phyloP scores from a whole-genome alignment of 2,329 filamentous ascomycete genomes.

The Paraphoma sp. region DNA sequence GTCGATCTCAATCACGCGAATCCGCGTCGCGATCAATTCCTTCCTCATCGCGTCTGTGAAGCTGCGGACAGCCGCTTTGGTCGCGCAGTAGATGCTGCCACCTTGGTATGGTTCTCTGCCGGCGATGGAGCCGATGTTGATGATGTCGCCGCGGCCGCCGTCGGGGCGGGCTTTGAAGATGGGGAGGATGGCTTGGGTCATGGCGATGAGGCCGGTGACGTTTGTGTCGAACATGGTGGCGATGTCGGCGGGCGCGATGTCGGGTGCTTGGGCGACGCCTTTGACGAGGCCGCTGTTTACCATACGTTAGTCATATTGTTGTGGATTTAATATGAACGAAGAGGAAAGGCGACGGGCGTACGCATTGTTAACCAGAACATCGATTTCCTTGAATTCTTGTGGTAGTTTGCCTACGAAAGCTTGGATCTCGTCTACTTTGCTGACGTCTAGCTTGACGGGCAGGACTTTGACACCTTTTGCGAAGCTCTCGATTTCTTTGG shows the following conservation, averaged over 20 bases:
- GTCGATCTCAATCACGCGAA: slow-evolving; percentile 86
- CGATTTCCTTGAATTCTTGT: slow-evolving; percentile 81
- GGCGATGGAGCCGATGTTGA: slow-evolving; percentile 94
- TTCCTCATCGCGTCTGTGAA: slow-evolving; percentile 85
- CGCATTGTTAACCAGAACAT: slow-evolving; percentile 80
- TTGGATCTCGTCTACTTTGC: slow-evolving; percentile 75
- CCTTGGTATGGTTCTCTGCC: slow-evolving; percentile 85
- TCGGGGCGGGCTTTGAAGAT: slow-evolving; percentile 75
- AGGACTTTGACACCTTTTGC: slow-evolving; percentile 78
- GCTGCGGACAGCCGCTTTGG: slow-evolving; percentile 84
- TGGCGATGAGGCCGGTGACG: slow-evolving; percentile 91
- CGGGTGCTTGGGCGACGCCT: slow-evolving; percentile 83
- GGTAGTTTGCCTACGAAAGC: slow-evolving; percentile 77
- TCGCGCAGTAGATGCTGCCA: slow-evolving; percentile 91
- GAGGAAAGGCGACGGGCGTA: not conserved
- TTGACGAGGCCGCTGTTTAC: slow-evolving; percentile 78
- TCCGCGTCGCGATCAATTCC: slow-evolving; percentile 80
- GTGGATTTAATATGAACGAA: not conserved
- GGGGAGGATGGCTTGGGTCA: slow-evolving; percentile 89
- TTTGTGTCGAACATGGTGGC: slow-evolving; percentile 90
- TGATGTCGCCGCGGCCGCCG: slow-evolving; percentile 86
- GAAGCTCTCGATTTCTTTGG: slow-evolving; percentile 76
- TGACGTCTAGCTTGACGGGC: slow-evolving; percentile 85
- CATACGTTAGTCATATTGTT: not conserved
- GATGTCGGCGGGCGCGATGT: slow-evolving; percentile 83